Evolutionary conservation across 352 stramenopile species (phyloP).

Genomic region (Phytophthora tentaculata): DNA sequence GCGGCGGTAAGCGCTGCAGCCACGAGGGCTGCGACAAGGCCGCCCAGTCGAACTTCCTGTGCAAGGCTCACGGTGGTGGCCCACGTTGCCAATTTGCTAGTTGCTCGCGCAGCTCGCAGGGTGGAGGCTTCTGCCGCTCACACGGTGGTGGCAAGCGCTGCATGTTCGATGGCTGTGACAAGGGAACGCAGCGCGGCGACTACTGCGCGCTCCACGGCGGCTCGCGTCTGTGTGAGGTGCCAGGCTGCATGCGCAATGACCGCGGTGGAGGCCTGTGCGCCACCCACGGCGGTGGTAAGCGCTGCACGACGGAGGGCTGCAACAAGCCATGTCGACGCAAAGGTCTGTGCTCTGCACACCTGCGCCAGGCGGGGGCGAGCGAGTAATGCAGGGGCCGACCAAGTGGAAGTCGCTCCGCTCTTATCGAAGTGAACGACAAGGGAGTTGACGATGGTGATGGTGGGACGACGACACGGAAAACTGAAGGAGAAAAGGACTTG

Average conservation of each 20-base stretch:
- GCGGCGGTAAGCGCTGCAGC: constrained; percentile 83
- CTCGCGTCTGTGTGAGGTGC: constrained; percentile 81
- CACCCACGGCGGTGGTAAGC: constrained; percentile 85
- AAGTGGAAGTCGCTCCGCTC: constrained; percentile 29
- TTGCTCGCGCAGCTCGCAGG: constrained; percentile 79
- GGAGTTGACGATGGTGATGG: constrained; percentile 26
- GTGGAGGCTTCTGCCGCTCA: constrained; percentile 81
- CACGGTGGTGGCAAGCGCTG: constrained; percentile 90
- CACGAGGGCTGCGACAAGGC: constrained; percentile 81
- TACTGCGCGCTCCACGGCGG: constrained; percentile 88
- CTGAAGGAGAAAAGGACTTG: constrained; percentile 12
- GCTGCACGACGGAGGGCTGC: constrained; percentile 74
- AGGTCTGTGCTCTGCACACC: constrained; percentile 82
- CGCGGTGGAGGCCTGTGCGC: constrained; percentile 74
- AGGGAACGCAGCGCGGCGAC: constrained; percentile 87
- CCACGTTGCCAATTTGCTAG: constrained; percentile 73
- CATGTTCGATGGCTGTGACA: constrained; percentile 83
- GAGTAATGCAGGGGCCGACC: constrained; percentile 37
- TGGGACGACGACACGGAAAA: constrained; percentile 32
- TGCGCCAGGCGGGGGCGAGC: constrained; percentile 37
- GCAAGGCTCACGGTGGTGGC: constrained; percentile 87
- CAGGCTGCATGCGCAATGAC: constrained; percentile 86
- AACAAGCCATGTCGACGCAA: constrained; percentile 82
- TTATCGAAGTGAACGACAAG: constrained; percentile 12
- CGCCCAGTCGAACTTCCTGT: constrained; percentile 85